Percentiles rank a stretch among this genome's conserved stretches.
Conservation (phyloP, 2,329 filamentous ascomycete species). For the Colletotrichum tofieldiae region DNA sequence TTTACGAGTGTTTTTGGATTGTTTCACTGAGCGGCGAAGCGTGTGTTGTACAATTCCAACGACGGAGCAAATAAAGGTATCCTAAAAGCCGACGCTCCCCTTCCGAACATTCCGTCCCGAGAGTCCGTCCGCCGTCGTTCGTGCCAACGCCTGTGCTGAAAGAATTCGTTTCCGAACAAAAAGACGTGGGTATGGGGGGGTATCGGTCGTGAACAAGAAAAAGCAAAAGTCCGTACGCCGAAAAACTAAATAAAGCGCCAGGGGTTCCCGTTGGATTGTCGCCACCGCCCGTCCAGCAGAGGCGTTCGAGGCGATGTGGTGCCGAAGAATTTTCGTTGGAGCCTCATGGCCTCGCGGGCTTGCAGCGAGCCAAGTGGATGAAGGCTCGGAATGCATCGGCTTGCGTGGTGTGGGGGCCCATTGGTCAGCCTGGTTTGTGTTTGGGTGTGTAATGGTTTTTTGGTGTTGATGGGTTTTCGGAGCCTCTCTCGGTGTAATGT, state of each 20-base stretch:
- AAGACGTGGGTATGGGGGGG: conserved; percentile 36
- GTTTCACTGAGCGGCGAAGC: conserved; percentile 6
- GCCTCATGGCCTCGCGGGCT: conserved; percentile 17
- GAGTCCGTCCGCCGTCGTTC: not conserved
- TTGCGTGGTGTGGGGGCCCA: conserved; percentile 1
- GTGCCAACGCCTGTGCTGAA: conserved; percentile 28
- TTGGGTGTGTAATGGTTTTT: not conserved
- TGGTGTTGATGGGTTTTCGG: conserved; percentile 24
- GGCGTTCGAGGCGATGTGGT: not conserved
- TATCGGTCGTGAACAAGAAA: not conserved
- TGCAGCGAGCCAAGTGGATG: not conserved
- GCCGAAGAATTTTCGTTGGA: conserved; percentile 33
- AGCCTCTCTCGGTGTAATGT: conserved; percentile 40
- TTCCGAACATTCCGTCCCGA: not conserved
- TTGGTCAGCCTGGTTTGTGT: conserved; percentile 21
- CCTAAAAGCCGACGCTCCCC: not conserved
- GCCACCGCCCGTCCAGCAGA: conserved; percentile 10
- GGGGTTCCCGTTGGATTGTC: not conserved
- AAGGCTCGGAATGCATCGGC: conserved; percentile 37
- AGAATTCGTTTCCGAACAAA: not conserved
- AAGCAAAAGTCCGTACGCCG: not conserved
- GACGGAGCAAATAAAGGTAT: not conserved
- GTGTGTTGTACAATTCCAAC: too few relatives aligned
- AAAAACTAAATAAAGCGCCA: not conserved
- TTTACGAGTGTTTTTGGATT: not conserved